Evolutionary conservation across 352 stramenopile genomes (phyloP).

Genomic region (Globisporangium cederbergense): DNA sequence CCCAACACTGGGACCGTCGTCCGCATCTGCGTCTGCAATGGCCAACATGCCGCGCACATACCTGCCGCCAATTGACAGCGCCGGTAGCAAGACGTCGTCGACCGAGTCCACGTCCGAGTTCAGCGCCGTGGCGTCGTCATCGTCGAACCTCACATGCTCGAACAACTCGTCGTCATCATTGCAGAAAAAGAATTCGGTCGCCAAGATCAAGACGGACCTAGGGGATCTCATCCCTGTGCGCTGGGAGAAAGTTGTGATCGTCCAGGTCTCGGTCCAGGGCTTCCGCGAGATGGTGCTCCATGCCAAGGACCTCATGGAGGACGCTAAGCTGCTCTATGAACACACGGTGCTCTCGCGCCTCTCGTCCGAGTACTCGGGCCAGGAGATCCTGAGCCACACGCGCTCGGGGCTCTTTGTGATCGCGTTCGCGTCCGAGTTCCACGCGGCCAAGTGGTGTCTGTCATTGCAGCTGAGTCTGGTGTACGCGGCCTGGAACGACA

Average conservation of each 20-base stretch:
- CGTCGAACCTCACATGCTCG: neutral
- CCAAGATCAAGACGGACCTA: slow-evolving; percentile 81
- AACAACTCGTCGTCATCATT: slow-evolving; percentile 13
- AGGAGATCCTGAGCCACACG: slow-evolving; percentile 78
- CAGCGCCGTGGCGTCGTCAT: slow-evolving; percentile 1
- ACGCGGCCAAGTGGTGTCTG: slow-evolving; percentile 85
- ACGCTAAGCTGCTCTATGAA: slow-evolving; percentile 83
- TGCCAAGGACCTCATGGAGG: slow-evolving; percentile 83
- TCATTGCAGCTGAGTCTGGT: slow-evolving; percentile 82
- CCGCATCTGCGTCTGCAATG: neutral
- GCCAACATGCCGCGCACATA: slow-evolving; percentile 15
- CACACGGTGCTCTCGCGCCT: slow-evolving; percentile 84
- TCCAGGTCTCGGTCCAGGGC: slow-evolving; percentile 81
- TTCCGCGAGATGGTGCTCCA: slow-evolving; percentile 76
- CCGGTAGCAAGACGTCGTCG: slow-evolving; percentile 22
- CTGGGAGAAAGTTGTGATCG: slow-evolving; percentile 83
- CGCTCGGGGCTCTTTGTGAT: slow-evolving; percentile 80
- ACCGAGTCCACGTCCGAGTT: slow-evolving; percentile 17
- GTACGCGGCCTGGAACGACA: slow-evolving; percentile 86
- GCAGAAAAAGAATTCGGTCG: slow-evolving; percentile 47
- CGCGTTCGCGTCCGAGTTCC: slow-evolving; percentile 81
- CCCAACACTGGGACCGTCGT: neutral
- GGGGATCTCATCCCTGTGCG: slow-evolving; percentile 66
- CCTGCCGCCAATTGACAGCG: slow-evolving; percentile 18
- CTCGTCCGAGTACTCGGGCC: slow-evolving; percentile 75